Conservation (phyloP, 257 asterid genomes). For the Nicotiana paniculata region DNA sequence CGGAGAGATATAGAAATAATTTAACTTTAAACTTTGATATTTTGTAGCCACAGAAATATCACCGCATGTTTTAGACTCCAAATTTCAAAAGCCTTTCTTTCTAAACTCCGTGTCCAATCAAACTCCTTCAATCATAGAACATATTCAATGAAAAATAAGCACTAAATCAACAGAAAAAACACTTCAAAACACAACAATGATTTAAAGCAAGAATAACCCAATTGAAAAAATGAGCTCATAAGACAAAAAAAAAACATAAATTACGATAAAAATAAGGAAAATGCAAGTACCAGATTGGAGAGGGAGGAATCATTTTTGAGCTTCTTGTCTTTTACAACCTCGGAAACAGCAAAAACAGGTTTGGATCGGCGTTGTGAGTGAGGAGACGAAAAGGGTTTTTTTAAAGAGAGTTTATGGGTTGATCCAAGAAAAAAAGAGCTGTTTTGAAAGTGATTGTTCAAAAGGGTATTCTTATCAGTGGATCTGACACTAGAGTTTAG, state of each 20-base stretch:
- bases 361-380: conserved; percentile 36
- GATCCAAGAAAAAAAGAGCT: conserved; percentile 45
- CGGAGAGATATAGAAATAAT: no score
- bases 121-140: no score
- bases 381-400: conserved; percentile 13
- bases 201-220: neutral
- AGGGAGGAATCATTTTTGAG: neutral
- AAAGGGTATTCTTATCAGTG: conserved; percentile 26
- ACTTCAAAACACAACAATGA: no score
- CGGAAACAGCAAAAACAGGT: conserved; percentile 53
- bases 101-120: no score
- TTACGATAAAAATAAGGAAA: neutral
- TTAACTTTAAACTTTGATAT: no score
- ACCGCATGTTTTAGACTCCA: no score
- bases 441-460: conserved; percentile 16
- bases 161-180: neutral
- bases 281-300: conserved; percentile 43
- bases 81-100: no score
- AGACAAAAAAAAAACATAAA: neutral
- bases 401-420: conserved; percentile 24
- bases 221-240: neutral
- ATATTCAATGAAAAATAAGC: neutral
- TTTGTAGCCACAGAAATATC: no score
- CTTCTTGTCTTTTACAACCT: conserved; percentile 67
- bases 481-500: conserved; percentile 48